These are phyloP conservation scores for Claviceps monticola DNA, from an alignment of 2,329 filamentous ascomycete genomes.

Conservation along the genomic window DNA sequence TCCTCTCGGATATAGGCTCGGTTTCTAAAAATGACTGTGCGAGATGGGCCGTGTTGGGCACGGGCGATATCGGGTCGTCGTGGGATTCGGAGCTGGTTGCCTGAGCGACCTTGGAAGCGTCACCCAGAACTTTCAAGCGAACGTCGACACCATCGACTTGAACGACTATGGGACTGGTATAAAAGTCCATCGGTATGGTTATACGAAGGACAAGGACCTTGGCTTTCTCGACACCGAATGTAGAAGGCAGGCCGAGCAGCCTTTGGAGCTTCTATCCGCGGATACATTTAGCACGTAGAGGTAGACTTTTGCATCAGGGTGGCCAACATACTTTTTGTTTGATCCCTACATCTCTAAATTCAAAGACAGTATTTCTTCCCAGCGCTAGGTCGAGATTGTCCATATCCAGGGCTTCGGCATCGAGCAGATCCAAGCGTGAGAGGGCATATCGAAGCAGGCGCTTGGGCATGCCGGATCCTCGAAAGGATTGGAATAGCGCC, in stretches of 20 bases:
- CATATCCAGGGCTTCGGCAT: constrained; percentile 73
- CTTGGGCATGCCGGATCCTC: constrained; percentile 68
- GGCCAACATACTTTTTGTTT: constrained; percentile 49
- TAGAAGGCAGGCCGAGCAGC: constrained; percentile 59
- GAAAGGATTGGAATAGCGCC: constrained; percentile 53
- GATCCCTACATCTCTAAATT: constrained; percentile 75
- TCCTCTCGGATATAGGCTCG: constrained; percentile 51
- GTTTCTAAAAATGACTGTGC: constrained; percentile 68
- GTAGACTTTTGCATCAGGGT: constrained; percentile 8
- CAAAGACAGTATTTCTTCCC: constrained; percentile 69
- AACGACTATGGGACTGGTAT: constrained; percentile 67
- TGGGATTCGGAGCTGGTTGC: constrained; percentile 14
- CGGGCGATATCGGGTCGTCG: constrained; percentile 19
- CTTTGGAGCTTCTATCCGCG: constrained; percentile 58
- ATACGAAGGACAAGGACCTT: constrained; percentile 63
- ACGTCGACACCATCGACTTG: constrained; percentile 74
- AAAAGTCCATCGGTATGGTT: constrained; percentile 78
- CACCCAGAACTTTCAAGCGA: constrained; percentile 38
- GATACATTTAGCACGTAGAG: constrained; percentile 6
- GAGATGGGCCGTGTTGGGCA: constrained; percentile 59
- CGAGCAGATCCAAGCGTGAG: constrained; percentile 70
- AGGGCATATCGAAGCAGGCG: constrained; percentile 77
- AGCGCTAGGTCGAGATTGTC: constrained; percentile 74
- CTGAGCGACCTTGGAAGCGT: constrained; percentile 28
- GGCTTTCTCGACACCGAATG: constrained; percentile 58